Evolutionary conservation across 2,329 filamentous ascomycete genomes (phyloP).

Genomic region (Arthrobotrys entomopaga): DNA sequence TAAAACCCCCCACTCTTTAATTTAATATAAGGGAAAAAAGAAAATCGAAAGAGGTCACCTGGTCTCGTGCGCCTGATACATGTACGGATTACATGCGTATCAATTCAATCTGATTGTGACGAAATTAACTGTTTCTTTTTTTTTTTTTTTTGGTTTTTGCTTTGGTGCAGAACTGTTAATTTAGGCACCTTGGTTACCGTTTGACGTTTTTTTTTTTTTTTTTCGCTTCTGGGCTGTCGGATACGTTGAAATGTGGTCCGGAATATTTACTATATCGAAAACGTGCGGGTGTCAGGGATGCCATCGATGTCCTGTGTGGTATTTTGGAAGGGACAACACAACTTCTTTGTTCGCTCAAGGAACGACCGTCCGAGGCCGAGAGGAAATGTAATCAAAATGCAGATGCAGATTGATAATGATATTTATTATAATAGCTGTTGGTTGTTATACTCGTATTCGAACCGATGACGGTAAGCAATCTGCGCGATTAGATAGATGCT

Average conservation of each 20-base stretch:
- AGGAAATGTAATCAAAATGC: no score
- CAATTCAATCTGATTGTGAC: conserved; percentile 3
- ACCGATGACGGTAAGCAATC: no score
- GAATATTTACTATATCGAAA: conserved; percentile 54
- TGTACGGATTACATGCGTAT: background rate
- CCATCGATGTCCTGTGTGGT: conserved; percentile 34
- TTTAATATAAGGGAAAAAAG: background rate
- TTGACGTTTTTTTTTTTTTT: conserved; percentile 19
- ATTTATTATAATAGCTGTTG: no score
- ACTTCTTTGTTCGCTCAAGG: conserved; percentile 7
- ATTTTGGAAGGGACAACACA: conserved; percentile 42
- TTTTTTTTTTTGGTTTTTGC: background rate
- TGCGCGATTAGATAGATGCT: no score
- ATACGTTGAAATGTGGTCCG: conserved; percentile 53
- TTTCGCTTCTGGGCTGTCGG: conserved; percentile 37
- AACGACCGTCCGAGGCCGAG: no score
- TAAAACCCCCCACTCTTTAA: no score
- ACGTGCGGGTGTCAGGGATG: background rate
- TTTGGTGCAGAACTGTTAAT: background rate
- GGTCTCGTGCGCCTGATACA: conserved; percentile 32
- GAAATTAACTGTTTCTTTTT: no score
- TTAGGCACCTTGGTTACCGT: conserved; percentile 1
- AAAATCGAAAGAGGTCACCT: conserved; percentile 26
- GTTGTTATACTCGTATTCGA: no score
- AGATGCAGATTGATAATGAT: no score